phyloP scores from a whole-genome alignment of 2,329 filamentous ascomycete genomes.

The Ascomycota sp. region DNA sequence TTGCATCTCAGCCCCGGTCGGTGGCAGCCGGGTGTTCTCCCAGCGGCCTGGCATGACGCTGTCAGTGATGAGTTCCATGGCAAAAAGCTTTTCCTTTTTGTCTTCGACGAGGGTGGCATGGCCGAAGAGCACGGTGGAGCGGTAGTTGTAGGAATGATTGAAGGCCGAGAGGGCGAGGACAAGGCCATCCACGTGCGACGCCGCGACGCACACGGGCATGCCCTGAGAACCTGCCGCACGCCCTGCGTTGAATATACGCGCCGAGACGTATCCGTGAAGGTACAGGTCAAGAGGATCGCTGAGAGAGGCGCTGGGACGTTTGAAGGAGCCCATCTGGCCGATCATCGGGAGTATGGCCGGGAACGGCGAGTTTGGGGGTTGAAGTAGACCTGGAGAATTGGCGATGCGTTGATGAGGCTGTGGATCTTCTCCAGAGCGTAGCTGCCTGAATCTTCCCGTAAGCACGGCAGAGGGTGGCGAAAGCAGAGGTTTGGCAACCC shows the following conservation, averaged over 20 bases:
- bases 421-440: conserved; percentile 61
- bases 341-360: conserved; percentile 71
- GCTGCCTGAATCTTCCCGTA: too few species aligned
- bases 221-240: conserved; percentile 17
- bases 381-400: conserved; percentile 67
- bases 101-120: conserved; percentile 48
- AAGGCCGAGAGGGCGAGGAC: conserved; percentile 64
- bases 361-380: conserved; percentile 43
- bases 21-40: conserved; percentile 47
- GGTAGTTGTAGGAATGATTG: conserved; percentile 73
- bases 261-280: conserved; percentile 68
- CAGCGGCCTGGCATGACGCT: conserved; percentile 50
- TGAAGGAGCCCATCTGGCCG: conserved; percentile 59
- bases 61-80: conserved; percentile 62
- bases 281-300: conserved; percentile 55
- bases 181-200: conserved; percentile 58
- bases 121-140: conserved; percentile 60
- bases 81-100: conserved; percentile 51
- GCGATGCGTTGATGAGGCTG: conserved; percentile 50
- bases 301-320: conserved; percentile 34
- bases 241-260: conserved; percentile 52
- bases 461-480: background rate
- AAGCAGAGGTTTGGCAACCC: background rate
- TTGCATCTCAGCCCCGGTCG: conserved; percentile 26
- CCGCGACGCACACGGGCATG: conserved; percentile 51